Base-by-base conservation (phyloP, 2,329 filamentous ascomycete species). In the Tolypocladium inflatum region DNA sequence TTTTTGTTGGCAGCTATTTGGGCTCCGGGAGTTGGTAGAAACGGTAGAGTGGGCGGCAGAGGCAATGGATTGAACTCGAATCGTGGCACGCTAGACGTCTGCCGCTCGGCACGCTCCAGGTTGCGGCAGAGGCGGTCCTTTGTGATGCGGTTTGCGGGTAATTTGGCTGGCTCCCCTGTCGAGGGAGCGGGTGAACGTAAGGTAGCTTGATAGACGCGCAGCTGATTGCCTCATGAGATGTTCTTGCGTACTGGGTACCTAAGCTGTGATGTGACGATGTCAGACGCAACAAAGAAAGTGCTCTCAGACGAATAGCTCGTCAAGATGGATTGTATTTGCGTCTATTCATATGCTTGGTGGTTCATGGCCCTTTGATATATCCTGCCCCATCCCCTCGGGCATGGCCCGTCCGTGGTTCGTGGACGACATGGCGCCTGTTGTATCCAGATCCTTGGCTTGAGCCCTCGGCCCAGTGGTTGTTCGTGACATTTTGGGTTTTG, bases 1-100 rank as follows among this genome's bases (percentile, higher is more conserved):
- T 65, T 55, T 63, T 65, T 63, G 56, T 56, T 59, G 58, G 62
- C 64, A 63, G 61, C 62, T 65, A 64, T 66, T 63, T 63, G 65
- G 65, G 56, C 59, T 60, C 64, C 66, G 63, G 69, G 69, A 72
- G 70, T 72, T 71, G 63, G 69, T 71, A 71, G 68, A 72, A 56
- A 65, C 62, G 67, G 66, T 68, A 52, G 56, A 57, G 39, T 55
- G 53, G 57, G 55, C 43, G 45, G 57, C 55, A 50, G 57, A 59
- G 53, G 42, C 37, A 38, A 51, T 57, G 51, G 54, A 56, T 48
- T 55, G 50, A 54, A 53, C 41, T n/a, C 57, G 52, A 37, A 57
- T 30, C 39, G 55, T 56, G 60, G 55, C 60, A 57, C 56, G 56
- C 37, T 45, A 59, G 59, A 56, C 41, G 48, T 53, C 41, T 56